phyloP scores from a whole-genome alignment of 176 grass and related monocot genomes.

The Poa annua region DNA sequence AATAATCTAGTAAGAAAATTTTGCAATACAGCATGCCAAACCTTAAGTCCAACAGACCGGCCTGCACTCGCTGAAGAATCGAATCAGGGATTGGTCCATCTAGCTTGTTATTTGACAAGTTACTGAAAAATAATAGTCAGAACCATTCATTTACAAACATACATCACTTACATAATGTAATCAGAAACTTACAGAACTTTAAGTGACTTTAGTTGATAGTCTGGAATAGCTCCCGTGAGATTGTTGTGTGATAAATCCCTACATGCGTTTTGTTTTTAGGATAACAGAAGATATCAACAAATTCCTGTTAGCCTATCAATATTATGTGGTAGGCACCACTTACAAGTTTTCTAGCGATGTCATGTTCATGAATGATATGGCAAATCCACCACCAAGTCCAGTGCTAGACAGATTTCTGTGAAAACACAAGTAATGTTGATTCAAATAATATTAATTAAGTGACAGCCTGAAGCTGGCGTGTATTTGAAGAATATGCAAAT shows the following conservation, averaged over 20 bases:
- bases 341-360: neutral
- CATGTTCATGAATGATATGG: constrained; percentile 17
- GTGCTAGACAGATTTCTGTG: constrained; percentile 16
- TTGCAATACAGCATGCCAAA: constrained; percentile 14
- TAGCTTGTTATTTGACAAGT: constrained; percentile 52
- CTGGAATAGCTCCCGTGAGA: constrained; percentile 46
- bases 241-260: constrained; percentile 60
- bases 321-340: neutral
- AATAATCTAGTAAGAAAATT: neutral
- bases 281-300: neutral
- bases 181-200: constrained; percentile 41
- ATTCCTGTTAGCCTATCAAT: neutral
- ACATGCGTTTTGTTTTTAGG: neutral
- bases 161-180: too few species aligned
- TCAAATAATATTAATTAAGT: neutral
- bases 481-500: neutral
- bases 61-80: constrained; percentile 28
- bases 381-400: neutral
- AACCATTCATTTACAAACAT: too few species aligned
- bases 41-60: constrained; percentile 42
- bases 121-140: constrained; percentile 31
- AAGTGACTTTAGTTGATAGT: constrained; percentile 31
- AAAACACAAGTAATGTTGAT: neutral
- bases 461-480: neutral
- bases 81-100: constrained; percentile 33